A percentile compares a stretch with the other conserved stretches of the same genome.
phyloP scores from a whole-genome alignment of 345 rosid genomes.

The Erucastrum elatum region DNA sequence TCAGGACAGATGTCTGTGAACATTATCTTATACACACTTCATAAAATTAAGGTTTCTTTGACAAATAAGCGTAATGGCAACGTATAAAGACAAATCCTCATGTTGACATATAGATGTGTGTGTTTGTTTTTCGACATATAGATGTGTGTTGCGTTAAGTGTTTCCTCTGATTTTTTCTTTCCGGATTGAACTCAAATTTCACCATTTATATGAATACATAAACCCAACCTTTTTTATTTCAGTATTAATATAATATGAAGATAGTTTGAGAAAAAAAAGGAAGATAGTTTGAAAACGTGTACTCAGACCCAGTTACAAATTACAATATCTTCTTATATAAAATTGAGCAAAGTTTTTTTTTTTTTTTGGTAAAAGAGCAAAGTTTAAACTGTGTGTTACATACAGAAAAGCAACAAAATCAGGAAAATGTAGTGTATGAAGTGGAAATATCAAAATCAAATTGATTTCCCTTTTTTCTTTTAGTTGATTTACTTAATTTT shows the following conservation, averaged over 20 bases:
- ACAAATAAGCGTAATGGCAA: slow-evolving; percentile 23
- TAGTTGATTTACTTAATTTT: slow-evolving; percentile 1
- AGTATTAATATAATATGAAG: background rate
- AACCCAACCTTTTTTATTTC: background rate
- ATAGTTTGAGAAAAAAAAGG: background rate
- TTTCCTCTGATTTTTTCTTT: background rate
- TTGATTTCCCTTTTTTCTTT: background rate
- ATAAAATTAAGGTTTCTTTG: slow-evolving; percentile 25
- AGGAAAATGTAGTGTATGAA: background rate
- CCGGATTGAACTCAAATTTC: background rate
- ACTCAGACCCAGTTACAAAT: too few species aligned
- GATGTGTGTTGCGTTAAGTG: background rate
- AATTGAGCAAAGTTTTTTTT: background rate
- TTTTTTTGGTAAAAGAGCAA: too few species aligned
- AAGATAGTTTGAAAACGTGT: too few species aligned
- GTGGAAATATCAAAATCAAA: background rate
- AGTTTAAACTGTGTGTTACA: background rate
- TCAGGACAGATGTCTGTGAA: slow-evolving; percentile 25
- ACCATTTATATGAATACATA: background rate
- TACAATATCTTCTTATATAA: background rate
- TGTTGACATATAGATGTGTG: background rate
- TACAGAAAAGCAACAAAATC: background rate
- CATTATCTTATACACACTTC: slow-evolving; percentile 7
- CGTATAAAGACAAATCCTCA: slow-evolving; percentile 4
- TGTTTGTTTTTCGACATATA: background rate